Evolutionary conservation across 164 flowering plant genomes (phyloP).

Genomic region (Taxillus chinensis): DNA sequence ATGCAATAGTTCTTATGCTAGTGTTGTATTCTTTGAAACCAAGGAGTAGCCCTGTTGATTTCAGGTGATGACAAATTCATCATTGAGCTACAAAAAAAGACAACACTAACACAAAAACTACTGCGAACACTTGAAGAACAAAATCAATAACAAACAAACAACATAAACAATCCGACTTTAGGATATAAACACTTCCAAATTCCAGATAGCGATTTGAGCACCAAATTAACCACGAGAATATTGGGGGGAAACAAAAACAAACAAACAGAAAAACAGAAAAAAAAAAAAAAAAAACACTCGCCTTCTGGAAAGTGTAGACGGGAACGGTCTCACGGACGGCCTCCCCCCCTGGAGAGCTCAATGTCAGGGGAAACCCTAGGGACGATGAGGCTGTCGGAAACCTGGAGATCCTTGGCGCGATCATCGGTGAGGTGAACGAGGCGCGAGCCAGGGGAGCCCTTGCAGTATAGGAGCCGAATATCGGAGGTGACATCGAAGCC

Average conservation of each 20-base stretch:
- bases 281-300: conserved; percentile 7
- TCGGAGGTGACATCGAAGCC: conserved; percentile 95
- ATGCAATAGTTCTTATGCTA: too few species aligned
- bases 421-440: conserved; percentile 56
- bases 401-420: conserved; percentile 37
- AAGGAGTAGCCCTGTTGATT: too few species aligned
- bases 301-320: conserved; percentile 74
- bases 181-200: too few species aligned
- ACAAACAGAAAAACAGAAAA: neutral
- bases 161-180: neutral
- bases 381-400: conserved; percentile 30
- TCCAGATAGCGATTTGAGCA: too few species aligned
- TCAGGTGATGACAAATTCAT: too few species aligned
- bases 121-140: neutral
- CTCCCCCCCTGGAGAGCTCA: conserved; percentile 33
- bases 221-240: too few species aligned
- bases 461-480: conserved; percentile 83
- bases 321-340: conserved; percentile 26
- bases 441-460: conserved; percentile 75
- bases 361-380: conserved; percentile 63
- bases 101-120: too few species aligned
- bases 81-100: too few species aligned
- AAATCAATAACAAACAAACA: neutral
- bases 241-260: neutral
- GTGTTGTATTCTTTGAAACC: too few species aligned